These are phyloP conservation scores for Porphyridium purpureum DNA, from an alignment of 23 red algal species.

Conservation along the genomic window DNA sequence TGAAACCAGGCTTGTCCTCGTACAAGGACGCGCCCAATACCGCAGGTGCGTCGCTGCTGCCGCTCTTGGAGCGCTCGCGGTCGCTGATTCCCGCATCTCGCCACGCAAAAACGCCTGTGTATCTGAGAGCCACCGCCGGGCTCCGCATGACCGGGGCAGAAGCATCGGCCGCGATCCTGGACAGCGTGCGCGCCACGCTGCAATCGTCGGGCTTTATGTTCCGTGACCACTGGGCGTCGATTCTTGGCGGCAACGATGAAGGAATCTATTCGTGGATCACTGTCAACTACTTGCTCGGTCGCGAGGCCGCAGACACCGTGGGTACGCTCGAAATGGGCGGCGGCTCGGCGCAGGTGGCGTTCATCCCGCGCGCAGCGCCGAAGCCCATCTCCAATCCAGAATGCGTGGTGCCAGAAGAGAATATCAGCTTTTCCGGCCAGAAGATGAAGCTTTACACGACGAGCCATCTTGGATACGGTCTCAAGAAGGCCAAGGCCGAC, in stretches of 20 bases:
- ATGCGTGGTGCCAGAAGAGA: not conserved
- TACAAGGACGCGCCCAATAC: constrained; percentile 16
- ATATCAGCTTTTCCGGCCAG: constrained; percentile 4
- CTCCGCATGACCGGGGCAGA: constrained; percentile 41
- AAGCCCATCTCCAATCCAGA: not conserved
- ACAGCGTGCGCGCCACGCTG: constrained; percentile 27
- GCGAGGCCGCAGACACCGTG: constrained; percentile 28
- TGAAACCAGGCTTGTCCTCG: constrained; percentile 49
- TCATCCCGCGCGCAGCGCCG: constrained; percentile 15
- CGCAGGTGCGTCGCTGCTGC: constrained; percentile 26
- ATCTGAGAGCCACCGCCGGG: constrained; percentile 54
- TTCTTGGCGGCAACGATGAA: constrained; percentile 59
- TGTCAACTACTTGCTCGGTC: constrained; percentile 51
- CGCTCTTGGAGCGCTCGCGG: constrained; percentile 28
- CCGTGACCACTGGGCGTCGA: constrained; percentile 17
- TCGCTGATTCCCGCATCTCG: constrained; percentile 10
- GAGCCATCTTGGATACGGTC: constrained; percentile 37
- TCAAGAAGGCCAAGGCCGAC: constrained; percentile 42
- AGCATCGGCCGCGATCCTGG: constrained; percentile 24
- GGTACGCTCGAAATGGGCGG: constrained; percentile 70
- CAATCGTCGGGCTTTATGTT: constrained; percentile 32
- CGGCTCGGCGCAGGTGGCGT: constrained; percentile 54
- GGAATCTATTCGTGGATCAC: constrained; percentile 71
- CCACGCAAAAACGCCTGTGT: constrained; percentile 15
- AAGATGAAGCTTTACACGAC: constrained; percentile 32